Percentiles rank a stretch among this genome's conserved stretches.
These are phyloP conservation scores for Coemansia sp. DNA, from an alignment of 192 early-diverging fungal genomes.

Conservation along the genomic window DNA sequence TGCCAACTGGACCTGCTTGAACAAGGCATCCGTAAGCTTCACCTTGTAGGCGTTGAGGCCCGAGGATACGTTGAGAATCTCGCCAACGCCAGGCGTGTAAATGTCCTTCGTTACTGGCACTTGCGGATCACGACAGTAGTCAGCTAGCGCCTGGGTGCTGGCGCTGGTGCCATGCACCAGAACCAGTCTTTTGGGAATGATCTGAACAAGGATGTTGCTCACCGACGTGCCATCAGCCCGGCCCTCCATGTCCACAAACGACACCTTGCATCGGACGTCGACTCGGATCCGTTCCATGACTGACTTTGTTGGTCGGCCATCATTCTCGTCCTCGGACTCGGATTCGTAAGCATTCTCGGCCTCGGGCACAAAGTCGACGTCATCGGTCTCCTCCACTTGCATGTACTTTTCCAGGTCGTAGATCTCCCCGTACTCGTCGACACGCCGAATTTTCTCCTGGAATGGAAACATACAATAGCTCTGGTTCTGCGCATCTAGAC, in stretches of 20 bases:
- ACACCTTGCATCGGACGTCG: conserved; percentile 67
- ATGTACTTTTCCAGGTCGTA: conserved; percentile 64
- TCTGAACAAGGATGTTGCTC: conserved; percentile 71
- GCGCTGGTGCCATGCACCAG: conserved; percentile 81
- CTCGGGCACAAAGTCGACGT: conserved; percentile 17
- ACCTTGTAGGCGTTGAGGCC: conserved; percentile 86
- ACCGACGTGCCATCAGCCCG: conserved; percentile 82
- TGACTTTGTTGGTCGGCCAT: conserved; percentile 74
- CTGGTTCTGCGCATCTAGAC: conserved; percentile 75
- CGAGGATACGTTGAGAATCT: conserved; percentile 85
- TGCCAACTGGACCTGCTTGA: conserved; percentile 62
- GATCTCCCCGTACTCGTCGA: conserved; percentile 92
- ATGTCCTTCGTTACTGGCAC: conserved; percentile 78
- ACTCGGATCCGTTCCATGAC: conserved; percentile 58
- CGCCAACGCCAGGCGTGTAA: conserved; percentile 75
- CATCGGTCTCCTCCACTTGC: conserved; percentile 42
- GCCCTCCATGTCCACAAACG: conserved; percentile 92
- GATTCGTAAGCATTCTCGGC: conserved; percentile 40
- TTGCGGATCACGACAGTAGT: conserved; percentile 60
- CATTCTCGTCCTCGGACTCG: conserved; percentile 30
- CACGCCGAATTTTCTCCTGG: conserved; percentile 72
- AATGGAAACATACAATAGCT: conserved; percentile 89
- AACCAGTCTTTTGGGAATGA: conserved; percentile 55
- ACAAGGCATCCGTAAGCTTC: conserved; percentile 85
- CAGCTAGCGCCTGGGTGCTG: conserved; percentile 65